Percentiles rank a stretch among this genome's conserved stretches.
Evolutionary conservation across 495 filamentous ascomycete genomes (phyloP).

Genomic region (Trichocladium uniseriatum): DNA sequence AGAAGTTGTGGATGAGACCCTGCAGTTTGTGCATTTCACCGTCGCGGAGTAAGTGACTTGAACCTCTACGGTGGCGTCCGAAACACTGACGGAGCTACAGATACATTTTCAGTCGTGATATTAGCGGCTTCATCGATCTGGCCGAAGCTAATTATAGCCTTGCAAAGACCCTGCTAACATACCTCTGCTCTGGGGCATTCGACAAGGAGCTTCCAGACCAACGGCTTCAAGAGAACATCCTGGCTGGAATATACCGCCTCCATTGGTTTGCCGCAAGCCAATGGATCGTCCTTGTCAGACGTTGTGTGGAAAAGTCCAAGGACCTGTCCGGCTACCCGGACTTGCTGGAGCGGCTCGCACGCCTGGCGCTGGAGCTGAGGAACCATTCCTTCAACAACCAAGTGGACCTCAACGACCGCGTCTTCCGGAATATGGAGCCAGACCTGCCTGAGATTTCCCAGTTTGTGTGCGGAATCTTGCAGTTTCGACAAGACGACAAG

Average conservation of each 20-base stretch:
- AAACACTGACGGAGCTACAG: too few relatives aligned
- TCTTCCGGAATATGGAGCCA: background rate
- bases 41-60: too few relatives aligned
- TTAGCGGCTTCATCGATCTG: background rate
- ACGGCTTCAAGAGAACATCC: background rate
- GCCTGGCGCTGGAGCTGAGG: background rate
- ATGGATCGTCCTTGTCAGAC: background rate
- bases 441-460: background rate
- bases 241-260: slow-evolving; percentile 1
- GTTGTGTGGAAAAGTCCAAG: background rate
- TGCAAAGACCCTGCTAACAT: background rate
- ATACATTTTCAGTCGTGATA: background rate
- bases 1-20: too few relatives aligned
- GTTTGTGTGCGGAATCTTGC: too few relatives aligned
- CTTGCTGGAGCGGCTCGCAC: background rate
- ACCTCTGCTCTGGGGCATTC: background rate
- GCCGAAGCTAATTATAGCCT: background rate
- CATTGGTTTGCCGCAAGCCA: slow-evolving; percentile 1
- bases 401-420: background rate
- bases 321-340: background rate
- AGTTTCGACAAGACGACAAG: too few relatives aligned
- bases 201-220: background rate
- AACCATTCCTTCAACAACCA: background rate
- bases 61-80: too few relatives aligned
- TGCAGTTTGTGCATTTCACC: too few relatives aligned